Conservation (phyloP, 148 eudicot species). For the Rhododendron kiyosumense region DNA sequence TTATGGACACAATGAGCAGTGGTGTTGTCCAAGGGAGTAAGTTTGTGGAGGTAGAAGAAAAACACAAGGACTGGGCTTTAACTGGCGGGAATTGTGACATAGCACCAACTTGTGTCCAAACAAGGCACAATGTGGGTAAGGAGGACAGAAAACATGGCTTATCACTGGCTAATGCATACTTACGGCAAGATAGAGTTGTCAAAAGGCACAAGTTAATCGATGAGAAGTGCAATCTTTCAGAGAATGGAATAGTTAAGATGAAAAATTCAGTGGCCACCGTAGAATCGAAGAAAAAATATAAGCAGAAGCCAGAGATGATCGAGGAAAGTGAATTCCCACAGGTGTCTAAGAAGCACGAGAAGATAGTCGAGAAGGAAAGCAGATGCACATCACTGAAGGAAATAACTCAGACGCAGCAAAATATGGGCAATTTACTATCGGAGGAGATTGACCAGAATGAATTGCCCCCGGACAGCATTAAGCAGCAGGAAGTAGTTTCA, state of each 20-base stretch:
- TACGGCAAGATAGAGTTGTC: conserved; percentile 4
- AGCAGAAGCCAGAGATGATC: neutral
- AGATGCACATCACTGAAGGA: neutral
- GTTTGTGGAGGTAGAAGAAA: conserved; percentile 22
- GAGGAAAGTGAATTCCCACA: conserved; percentile 10
- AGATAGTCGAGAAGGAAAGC: conserved; percentile 7
- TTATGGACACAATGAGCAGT: conserved; percentile 48
- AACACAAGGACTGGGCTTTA: neutral
- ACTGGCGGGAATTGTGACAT: neutral
- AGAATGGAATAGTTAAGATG: conserved; percentile 11
- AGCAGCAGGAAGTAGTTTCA: conserved; percentile 2
- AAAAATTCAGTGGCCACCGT: conserved; percentile 6
- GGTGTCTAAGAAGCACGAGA: conserved; percentile 17
- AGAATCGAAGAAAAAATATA: neutral
- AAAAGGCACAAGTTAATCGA: conserved; percentile 10
- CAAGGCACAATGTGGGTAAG: neutral
- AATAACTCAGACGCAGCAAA: conserved; percentile 16
- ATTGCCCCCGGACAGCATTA: neutral
- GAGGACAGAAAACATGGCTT: conserved; percentile 6
- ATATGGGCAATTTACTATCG: neutral
- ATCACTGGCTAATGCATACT: conserved; percentile 11
- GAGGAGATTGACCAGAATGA: neutral
- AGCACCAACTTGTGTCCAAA: neutral
- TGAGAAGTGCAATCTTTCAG: neutral
- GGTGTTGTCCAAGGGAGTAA: conserved; percentile 8